A percentile compares a stretch with the other conserved stretches of the same genome.
Evolutionary conservation across 345 rosid species (phyloP).

Genomic region (Dipteronia dyeriana): DNA sequence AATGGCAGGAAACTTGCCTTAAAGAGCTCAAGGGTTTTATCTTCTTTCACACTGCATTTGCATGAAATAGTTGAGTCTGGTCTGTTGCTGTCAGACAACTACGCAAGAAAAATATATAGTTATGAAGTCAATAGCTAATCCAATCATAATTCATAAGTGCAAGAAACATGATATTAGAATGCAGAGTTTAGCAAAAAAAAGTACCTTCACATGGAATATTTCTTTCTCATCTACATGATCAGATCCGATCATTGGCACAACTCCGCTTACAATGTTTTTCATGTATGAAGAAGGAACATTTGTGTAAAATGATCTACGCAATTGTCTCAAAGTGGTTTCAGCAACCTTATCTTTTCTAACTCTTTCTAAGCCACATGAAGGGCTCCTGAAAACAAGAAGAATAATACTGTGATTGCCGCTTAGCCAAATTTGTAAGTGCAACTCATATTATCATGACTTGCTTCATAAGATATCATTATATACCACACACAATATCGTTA

Average conservation of each 20-base stretch:
- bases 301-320: conserved; percentile 39
- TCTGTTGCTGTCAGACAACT: conserved; percentile 45
- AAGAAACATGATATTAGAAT: not conserved
- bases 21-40: conserved; percentile 47
- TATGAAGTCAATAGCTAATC: conserved; percentile 7
- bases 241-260: conserved; percentile 41
- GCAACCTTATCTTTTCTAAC: conserved; percentile 22
- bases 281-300: conserved; percentile 43
- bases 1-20: conserved; percentile 52
- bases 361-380: conserved; percentile 17
- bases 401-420: not conserved
- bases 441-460: not conserved
- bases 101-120: conserved; percentile 14
- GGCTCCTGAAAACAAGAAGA: conserved; percentile 34
- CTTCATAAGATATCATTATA: not conserved
- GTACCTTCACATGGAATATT: conserved; percentile 56
- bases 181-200: not conserved
- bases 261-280: conserved; percentile 34
- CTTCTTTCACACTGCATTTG: conserved; percentile 51
- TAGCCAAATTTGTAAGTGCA: not conserved
- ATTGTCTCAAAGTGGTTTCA: conserved; percentile 32
- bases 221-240: conserved; percentile 45
- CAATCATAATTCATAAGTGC: no score
- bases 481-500: not conserved
- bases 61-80: conserved; percentile 44